Percentiles rank a stretch among this genome's conserved stretches.
Evolutionary conservation across 257 asterid species (phyloP).

Genomic region (Salvia splendens): DNA sequence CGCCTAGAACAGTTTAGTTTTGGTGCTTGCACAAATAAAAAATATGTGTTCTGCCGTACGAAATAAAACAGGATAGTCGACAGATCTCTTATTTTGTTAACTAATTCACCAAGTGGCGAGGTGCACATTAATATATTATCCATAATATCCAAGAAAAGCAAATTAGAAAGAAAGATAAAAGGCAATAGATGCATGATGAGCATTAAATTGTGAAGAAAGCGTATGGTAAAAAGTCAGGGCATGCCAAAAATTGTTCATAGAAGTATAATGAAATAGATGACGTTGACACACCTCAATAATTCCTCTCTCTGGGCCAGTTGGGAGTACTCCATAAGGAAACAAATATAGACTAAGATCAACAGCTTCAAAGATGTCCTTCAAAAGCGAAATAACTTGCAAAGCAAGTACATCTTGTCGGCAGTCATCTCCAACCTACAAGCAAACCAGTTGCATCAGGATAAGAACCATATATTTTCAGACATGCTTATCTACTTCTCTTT

Average conservation of each 20-base stretch:
- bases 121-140: constrained; percentile 6
- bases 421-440: constrained; percentile 92
- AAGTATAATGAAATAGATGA: neutral
- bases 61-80: neutral
- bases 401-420: constrained; percentile 99
- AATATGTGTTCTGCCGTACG: neutral
- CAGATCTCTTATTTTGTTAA: neutral
- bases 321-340: constrained; percentile 97
- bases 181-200: neutral
- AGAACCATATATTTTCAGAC: constrained; percentile 10
- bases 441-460: constrained; percentile 38
- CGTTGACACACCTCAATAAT: constrained; percentile 76
- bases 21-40: neutral
- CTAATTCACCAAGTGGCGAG: neutral
- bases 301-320: constrained; percentile 97
- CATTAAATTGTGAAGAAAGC: constrained; percentile 4
- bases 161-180: neutral
- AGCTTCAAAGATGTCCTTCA: constrained; percentile 89
- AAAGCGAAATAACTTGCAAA: constrained; percentile 94
- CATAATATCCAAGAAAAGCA: constrained; percentile 6
- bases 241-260: constrained; percentile 9
- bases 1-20: neutral
- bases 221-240: neutral
- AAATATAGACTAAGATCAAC: constrained; percentile 83
- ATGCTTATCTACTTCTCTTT: neutral